Evolutionary conservation across 768 basidiomycete genomes (phyloP).

Genomic region (Pleurotus eryngii): DNA sequence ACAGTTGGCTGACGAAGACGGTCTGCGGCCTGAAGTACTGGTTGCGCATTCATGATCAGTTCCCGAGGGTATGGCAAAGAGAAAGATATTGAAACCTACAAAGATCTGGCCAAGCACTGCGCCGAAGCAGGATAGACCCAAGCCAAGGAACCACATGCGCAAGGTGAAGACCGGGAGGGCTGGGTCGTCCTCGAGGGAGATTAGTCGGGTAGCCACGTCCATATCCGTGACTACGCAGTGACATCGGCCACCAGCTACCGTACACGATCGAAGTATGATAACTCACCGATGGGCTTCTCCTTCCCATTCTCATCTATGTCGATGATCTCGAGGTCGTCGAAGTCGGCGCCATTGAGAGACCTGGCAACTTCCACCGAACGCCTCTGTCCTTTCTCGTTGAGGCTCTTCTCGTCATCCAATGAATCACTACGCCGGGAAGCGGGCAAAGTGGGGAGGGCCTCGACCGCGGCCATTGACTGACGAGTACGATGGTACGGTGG

Average conservation of each 20-base stretch:
- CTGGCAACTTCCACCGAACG: constrained; percentile 14
- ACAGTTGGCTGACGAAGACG: constrained; percentile 43
- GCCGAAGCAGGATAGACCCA: constrained; percentile 56
- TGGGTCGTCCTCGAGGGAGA: constrained; percentile 53
- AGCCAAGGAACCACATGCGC: constrained; percentile 51
- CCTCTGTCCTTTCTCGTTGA: constrained; percentile 13
- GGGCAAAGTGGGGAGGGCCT: constrained; percentile 9
- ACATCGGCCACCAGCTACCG: neutral
- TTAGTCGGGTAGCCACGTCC: constrained; percentile 45
- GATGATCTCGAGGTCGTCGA: constrained; percentile 29
- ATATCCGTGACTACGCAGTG: constrained; percentile 34
- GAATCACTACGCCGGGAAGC: constrained; percentile 11
- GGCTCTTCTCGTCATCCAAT: constrained; percentile 23
- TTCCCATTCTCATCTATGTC: constrained; percentile 46
- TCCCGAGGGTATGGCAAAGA: too few species aligned
- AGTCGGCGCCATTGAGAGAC: constrained; percentile 23
- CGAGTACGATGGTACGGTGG: too few species aligned
- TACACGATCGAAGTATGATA: neutral
- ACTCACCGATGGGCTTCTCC: constrained; percentile 45
- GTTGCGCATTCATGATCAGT: constrained; percentile 6
- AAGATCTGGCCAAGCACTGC: constrained; percentile 49
- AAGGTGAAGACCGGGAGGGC: constrained; percentile 48
- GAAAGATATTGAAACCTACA: constrained; percentile 21
- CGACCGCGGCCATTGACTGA: constrained; percentile 10
- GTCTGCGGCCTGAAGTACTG: constrained; percentile 56